Conservation (phyloP, 305 asterid genomes). For the Fraxinus velutina region DNA sequence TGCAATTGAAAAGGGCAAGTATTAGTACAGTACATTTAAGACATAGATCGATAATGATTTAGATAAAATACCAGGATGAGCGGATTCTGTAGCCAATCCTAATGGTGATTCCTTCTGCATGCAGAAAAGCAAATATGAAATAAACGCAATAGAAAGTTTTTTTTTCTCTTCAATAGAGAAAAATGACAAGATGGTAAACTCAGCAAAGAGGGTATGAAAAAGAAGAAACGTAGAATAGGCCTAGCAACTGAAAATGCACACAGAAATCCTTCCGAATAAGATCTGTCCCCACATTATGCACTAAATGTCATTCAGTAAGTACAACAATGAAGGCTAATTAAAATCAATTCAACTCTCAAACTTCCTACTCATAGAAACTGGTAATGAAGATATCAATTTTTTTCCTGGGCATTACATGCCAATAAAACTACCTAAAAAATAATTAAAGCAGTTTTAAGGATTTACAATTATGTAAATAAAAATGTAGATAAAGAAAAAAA, state of each 20-base stretch:
- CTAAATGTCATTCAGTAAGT: background rate
- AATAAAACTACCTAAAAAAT: background rate
- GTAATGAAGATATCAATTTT: background rate
- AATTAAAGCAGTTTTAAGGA: background rate
- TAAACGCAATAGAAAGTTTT: background rate
- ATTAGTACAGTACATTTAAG: background rate
- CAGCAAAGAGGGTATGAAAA: background rate
- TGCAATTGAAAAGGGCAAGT: background rate
- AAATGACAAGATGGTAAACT: background rate
- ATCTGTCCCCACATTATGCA: background rate
- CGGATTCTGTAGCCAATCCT: constrained; percentile 54
- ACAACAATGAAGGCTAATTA: background rate
- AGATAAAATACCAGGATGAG: constrained; percentile 54
- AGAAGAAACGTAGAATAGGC: background rate
- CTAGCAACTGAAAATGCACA: background rate
- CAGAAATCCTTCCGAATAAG: background rate
- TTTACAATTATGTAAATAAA: background rate
- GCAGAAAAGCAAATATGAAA: background rate
- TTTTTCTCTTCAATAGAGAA: background rate
- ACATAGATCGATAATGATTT: background rate
- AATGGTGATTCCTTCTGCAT: constrained; percentile 54
- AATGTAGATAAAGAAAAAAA: background rate
- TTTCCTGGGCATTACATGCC: background rate
- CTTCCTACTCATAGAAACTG: background rate
- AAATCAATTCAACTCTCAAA: background rate